Conservation (phyloP, 179 eudicot species). For the Beta lomatogona region DNA sequence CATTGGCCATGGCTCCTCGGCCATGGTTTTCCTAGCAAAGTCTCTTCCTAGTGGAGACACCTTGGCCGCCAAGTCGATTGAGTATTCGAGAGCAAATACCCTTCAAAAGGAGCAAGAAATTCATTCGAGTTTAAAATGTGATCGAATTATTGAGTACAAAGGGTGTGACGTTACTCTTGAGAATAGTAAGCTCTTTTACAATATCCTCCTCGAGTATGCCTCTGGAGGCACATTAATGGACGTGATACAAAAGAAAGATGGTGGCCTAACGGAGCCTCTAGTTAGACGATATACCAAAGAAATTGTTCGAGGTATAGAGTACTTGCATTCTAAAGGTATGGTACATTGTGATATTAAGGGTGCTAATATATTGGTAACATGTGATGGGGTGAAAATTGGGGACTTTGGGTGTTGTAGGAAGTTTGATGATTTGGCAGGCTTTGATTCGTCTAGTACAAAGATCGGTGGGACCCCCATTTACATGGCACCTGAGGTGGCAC, state of each 20-base stretch:
- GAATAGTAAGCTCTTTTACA: conserved; percentile 43
- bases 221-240: conserved; percentile 55
- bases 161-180: conserved; percentile 60
- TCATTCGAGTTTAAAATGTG: conserved; percentile 54
- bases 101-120: conserved; percentile 52
- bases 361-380: conserved; percentile 52
- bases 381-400: conserved; percentile 51
- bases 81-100: conserved; percentile 35
- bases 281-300: conserved; percentile 39
- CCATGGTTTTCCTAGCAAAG: conserved; percentile 64
- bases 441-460: background rate
- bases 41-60: conserved; percentile 36
- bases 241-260: conserved; percentile 29
- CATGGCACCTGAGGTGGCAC: conserved; percentile 49
- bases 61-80: conserved; percentile 62
- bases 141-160: conserved; percentile 51
- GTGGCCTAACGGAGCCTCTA: conserved; percentile 39
- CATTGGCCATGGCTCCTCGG: conserved; percentile 77
- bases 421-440: conserved; percentile 9
- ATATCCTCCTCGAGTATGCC: conserved; percentile 66
- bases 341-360: conserved; percentile 84
- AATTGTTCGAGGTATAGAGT: conserved; percentile 55
- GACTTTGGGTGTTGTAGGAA: conserved; percentile 92
- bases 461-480: conserved; percentile 45
- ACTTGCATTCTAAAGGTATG: conserved; percentile 62